Evolutionary conservation across 1,284 basidiomycete genomes (phyloP).

Genomic region (Mycosarcoma maydis): DNA sequence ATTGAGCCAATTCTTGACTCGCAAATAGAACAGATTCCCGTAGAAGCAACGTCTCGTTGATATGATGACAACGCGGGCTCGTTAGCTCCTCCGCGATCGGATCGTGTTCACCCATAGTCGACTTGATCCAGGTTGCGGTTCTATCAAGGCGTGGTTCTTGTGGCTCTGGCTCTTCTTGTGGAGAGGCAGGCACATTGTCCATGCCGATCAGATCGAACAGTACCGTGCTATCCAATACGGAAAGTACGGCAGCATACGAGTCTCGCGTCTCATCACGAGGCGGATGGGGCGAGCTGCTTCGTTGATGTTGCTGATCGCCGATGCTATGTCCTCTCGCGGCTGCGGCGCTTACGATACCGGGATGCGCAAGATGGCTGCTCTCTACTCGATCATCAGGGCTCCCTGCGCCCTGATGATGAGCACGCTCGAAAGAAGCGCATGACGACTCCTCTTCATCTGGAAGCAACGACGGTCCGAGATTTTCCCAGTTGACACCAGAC

Average conservation of each 20-base stretch:
- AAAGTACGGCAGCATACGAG: not conserved
- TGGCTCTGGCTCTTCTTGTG: not conserved
- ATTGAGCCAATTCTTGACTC: no score
- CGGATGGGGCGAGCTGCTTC: not conserved
- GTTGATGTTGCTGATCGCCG: no score
- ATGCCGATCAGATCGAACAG: constrained; percentile 8
- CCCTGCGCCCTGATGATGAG: no score
- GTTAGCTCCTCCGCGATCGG: not conserved
- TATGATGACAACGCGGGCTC: not conserved
- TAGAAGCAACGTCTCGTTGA: not conserved
- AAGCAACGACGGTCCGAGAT: no score
- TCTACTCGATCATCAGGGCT: no score
- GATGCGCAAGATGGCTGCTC: no score
- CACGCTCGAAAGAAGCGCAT: no score
- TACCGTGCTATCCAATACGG: not conserved
- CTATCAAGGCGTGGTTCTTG: constrained; percentile 15
- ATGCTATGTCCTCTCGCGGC: no score
- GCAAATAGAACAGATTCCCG: not conserved
- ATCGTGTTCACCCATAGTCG: constrained; percentile 2
- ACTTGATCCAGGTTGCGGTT: constrained; percentile 26
- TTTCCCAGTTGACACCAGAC: no score
- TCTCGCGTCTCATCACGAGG: not conserved
- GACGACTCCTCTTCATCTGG: no score
- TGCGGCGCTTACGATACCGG: no score
- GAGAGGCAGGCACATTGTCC: not conserved